Evolutionary conservation across 345 rosid genomes (phyloP), one percentile per base, ranked within the genome.

Genomic region (Punica granatum): DNA sequence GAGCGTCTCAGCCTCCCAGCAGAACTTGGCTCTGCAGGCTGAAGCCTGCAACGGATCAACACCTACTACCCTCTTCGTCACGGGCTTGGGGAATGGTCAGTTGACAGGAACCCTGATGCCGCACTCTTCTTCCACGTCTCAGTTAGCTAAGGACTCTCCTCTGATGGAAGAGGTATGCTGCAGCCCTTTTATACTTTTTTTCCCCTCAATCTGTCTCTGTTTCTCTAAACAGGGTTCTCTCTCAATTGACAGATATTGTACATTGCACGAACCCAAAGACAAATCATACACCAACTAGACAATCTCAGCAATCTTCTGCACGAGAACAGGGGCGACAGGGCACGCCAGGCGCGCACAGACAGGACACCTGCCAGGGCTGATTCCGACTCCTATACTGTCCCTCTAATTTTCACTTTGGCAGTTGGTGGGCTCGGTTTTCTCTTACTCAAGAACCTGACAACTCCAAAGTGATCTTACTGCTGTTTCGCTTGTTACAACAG

Each of bases 101-200:
- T 64, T 83, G 68, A 79, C 84, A 1, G 90, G 90, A 44, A 56
- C 85, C 11, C 32, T 84, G 44, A 74, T 91, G 69, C 85, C 96
- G 9, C 77, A 80, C 58, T 89, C 99, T 66, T 74, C 92, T 37
- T 94, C 99, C 62, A 67, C 97, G 34, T 76, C 99, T 60, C 99
- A 94, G 71, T 76, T 94, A 76, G 84, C 84, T 56, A 80, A 88
- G 79, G 99, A 94, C 73, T 74, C 90, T 28, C 92, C 88, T 10
- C 70, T 91, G 65, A 83, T 85, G 95, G 99, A 94, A 72, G 99
- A 94, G 97, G 99, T 91, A 90, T 37, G 36, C 2, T 60, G 48
- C 33, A 36, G 26, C 61, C 36, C 67, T 36, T 58, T 33, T 8
- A 33, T 9, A 33, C 1, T 61, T 19, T 25, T 28, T 67, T 35